Percentiles rank a stretch among this genome's conserved stretches.
Conservation (phyloP, 2,329 filamentous ascomycete species). For the Zelopaecilomyces penicillatus region DNA sequence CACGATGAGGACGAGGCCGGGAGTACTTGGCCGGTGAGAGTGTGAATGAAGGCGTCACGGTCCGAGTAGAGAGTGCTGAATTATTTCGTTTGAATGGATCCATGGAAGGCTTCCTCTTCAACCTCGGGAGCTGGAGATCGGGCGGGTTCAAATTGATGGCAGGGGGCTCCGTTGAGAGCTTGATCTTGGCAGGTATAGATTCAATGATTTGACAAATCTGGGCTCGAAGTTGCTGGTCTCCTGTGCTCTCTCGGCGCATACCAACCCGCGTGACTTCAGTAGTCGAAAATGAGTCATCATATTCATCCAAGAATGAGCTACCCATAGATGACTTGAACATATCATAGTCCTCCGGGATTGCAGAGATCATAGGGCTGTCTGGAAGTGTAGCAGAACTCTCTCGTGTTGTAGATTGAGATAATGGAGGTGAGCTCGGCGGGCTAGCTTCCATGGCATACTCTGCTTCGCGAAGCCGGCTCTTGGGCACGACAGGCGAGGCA, state of each 20-base stretch:
- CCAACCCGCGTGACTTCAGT: constrained; percentile 19
- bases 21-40: constrained; percentile 54
- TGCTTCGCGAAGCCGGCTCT: constrained; percentile 21
- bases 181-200: constrained; percentile 71
- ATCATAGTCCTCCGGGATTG: constrained; percentile 33
- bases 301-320: constrained; percentile 38
- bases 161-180: constrained; percentile 51
- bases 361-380: constrained; percentile 36
- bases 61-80: constrained; percentile 47
- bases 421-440: constrained; percentile 42
- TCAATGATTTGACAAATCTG: constrained; percentile 74
- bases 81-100: constrained; percentile 38
- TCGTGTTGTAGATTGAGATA: constrained; percentile 6
- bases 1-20: constrained; percentile 39
- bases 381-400: constrained; percentile 31
- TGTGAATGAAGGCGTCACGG: constrained; percentile 59
- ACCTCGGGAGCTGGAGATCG: constrained; percentile 43
- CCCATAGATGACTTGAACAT: constrained; percentile 32
- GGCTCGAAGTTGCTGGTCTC: constrained; percentile 64
- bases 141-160: constrained; percentile 49
- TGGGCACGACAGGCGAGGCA: constrained; percentile 29
- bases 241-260: constrained; percentile 26
- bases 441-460: constrained; percentile 32
- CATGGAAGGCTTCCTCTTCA: constrained; percentile 34
- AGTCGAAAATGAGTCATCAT: constrained; percentile 32